Percentiles rank a stretch among this genome's conserved stretches.
Conservation (phyloP, 2,329 filamentous ascomycete genomes). For the Diplodia scrobiculata region DNA sequence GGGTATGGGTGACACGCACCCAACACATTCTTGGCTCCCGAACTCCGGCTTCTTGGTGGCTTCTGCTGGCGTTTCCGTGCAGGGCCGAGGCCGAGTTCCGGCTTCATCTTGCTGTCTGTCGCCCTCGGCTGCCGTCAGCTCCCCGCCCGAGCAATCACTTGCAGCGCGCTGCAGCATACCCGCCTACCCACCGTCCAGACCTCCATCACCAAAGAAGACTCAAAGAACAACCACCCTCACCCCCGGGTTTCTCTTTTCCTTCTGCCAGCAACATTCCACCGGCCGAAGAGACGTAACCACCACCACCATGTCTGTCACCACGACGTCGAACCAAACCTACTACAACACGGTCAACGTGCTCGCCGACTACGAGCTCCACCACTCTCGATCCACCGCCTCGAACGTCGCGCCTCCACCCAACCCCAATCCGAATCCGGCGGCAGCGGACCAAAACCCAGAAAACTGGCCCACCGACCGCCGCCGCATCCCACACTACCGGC, state of each 20-base stretch:
- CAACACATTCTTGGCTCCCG: not conserved
- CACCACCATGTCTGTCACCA: conserved; percentile 50
- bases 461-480: conserved; percentile 54
- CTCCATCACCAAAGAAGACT: not conserved
- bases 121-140: not conserved
- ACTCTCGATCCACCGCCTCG: conserved; percentile 41
- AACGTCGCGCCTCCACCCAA: conserved; percentile 38
- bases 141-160: not conserved
- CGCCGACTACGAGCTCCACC: conserved; percentile 53
- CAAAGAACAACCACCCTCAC: not conserved
- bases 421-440: conserved; percentile 36
- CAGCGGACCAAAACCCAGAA: conserved; percentile 38
- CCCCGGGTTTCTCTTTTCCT: not conserved
- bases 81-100: not conserved
- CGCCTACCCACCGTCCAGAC: not conserved
- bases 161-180: not conserved
- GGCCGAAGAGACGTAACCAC: not conserved
- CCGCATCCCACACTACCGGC: conserved; percentile 53
- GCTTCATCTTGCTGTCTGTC: not conserved
- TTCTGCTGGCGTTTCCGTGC: not conserved
- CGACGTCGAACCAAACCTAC: conserved; percentile 46
- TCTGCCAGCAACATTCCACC: conserved; percentile 6
- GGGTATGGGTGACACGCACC: not conserved
- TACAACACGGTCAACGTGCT: conserved; percentile 46
- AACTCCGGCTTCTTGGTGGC: not conserved